Base-by-base conservation (phyloP, 805 yeast species). In the Pichia scutulata region DNA sequence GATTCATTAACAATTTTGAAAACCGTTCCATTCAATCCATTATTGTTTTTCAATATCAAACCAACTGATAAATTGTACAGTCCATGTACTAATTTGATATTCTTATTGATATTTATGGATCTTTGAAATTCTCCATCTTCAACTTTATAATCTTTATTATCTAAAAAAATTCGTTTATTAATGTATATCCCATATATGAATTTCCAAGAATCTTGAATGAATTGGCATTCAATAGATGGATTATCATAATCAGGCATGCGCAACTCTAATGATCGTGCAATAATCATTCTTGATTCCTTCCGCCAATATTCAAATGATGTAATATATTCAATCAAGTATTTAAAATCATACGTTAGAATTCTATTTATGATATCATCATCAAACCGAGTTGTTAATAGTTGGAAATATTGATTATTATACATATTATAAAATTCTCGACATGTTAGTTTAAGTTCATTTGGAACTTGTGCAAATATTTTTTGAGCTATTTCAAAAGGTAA, bases 1-100 rank as follows among this genome's bases (percentile, higher is more conserved):
- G 63, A 60, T 30, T 63, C 52, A 50, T 68, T 68, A 19, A 60
- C 58, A 8, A 80, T 67, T 55, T 72, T 77, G 55, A 81, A 80
- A 55, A 73, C 72, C 18, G 81, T 77, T 16, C 84, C 79, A 2
- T 84, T 84, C 25, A 81, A 61, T 0, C 86, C 86, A 47, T 70
- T 66, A 1, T 77, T 78, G 52, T 75, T 73, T 47, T 76, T 75
- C n/a, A 78, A 65, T 7, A 77, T 75, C 24, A 78, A 59, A 0
- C 80, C 83, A 46, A 77, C 71, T 42, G 77, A 72, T 26, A 78
- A 59, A 54, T 77, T 77, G 59, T 78, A 78, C 14, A 60, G 58
- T 4, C 80, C 83, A 0, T 77, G 75, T 1, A 77, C 63, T 21
- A 78, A 59, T 70, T 76, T 71, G 7, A 77, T 58, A 1, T 66